Evolutionary conservation across 2,329 filamentous ascomycete species (phyloP), one percentile per base, ranked within the genome.

Genomic region (Juglanconis juglandina): DNA sequence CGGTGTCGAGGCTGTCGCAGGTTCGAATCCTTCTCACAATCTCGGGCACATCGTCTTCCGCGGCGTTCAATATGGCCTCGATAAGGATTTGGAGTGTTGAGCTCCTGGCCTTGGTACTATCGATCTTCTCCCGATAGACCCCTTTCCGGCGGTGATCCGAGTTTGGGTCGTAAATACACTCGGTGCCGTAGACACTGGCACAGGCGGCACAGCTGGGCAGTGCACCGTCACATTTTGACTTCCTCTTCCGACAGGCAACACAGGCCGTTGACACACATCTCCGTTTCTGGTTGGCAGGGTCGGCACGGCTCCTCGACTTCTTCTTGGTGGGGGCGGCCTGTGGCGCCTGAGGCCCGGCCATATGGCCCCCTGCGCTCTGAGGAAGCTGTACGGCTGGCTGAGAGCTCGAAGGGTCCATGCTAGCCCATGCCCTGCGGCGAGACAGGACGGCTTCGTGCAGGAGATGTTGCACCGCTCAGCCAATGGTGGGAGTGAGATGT

Each of bases 91-190:
- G 91, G 58, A 98, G 79, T 1, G 94, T 98, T 41, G 91, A 91
- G 69, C 88, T 92, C 64, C 87, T 87, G 30, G 92, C 93, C 76
- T 96, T 96, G 72, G 94, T 83, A 70, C 86, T 91, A 73, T 96
- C 93, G 32, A 90, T 86, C 73, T 96, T 95, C 75, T 96, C 92
- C 70, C 94, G 93, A 74, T 98, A 98, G 53, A 98, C 95, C 62
- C 95, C 95, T 73, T 98, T 98, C 54, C 95, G 88, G 53, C 95
- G 89, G 73, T 97, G 93, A 73, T 99, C 95, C 61, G 93, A 96
- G 71, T 93, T 96, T 3, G 93, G 94, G 71, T 98, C 94, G 79
- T 98, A 98, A 66, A 97, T 82, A 73, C 95, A 97, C 76, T 90
- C 87, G 63, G 91, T 95, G 63, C 87, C 85, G 72, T 99, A 98